These are phyloP conservation scores for Penicillium sp. DNA, from an alignment of 2,329 filamentous ascomycete species.

Conservation along the genomic window DNA sequence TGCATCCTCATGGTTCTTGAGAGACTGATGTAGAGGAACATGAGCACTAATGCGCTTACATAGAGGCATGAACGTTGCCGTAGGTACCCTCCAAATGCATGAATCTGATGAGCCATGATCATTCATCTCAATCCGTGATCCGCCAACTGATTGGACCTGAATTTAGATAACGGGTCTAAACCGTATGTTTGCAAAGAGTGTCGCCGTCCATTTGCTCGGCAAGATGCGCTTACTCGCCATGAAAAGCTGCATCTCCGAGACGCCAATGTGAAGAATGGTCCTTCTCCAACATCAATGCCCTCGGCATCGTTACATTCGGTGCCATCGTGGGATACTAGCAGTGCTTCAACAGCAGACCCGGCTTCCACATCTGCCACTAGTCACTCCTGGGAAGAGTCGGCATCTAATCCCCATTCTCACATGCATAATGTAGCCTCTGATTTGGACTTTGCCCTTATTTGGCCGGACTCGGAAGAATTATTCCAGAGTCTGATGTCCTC, in stretches of 20 bases:
- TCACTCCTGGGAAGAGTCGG: conserved; percentile 26
- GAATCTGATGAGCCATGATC: neutral
- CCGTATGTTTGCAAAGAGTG: conserved; percentile 45
- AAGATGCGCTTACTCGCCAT: conserved; percentile 47
- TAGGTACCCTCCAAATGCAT: conserved; percentile 28
- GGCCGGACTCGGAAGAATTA: conserved; percentile 47
- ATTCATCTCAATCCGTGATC: neutral
- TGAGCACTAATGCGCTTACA: neutral
- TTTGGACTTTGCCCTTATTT: conserved; percentile 43
- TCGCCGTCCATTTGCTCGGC: conserved; percentile 42
- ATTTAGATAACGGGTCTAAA: conserved; percentile 42
- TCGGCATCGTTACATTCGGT: conserved; percentile 20
- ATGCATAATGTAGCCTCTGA: conserved; percentile 30
- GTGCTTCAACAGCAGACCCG: conserved; percentile 17
- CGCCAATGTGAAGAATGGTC: conserved; percentile 20
- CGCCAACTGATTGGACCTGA: conserved; percentile 19
- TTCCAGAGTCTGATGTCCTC: conserved; percentile 47
- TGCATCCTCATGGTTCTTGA: conserved; percentile 13
- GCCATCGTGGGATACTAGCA: conserved; percentile 26
- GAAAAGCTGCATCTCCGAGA: conserved; percentile 42
- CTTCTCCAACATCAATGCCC: conserved; percentile 8
- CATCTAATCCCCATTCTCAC: conserved; percentile 17
- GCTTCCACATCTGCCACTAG: conserved; percentile 19
- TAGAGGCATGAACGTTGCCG: conserved; percentile 47
- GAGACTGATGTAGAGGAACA: neutral